phyloP scores from a whole-genome alignment of 148 eudicot species.

The Rhododendron ferrugineum region DNA sequence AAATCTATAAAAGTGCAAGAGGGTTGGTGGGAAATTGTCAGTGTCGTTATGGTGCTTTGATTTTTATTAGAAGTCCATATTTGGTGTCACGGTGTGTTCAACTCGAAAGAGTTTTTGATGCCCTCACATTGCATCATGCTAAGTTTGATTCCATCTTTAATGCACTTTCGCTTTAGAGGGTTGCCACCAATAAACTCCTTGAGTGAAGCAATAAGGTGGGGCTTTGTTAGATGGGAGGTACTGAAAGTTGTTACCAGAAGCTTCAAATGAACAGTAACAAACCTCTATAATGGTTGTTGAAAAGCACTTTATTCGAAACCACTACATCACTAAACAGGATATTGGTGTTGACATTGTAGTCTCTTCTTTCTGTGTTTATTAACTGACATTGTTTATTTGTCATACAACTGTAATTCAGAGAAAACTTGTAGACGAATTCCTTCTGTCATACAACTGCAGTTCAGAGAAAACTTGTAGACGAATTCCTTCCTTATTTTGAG shows the following conservation, averaged over 20 bases:
- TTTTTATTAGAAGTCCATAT: not conserved
- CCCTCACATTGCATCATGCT: not conserved
- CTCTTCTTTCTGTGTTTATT: not conserved
- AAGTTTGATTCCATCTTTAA: not conserved
- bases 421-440: conserved; percentile 25
- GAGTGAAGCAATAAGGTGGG: not conserved
- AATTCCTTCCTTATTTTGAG: conserved; percentile 41
- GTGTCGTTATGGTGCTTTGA: not conserved
- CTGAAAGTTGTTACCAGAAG: not conserved
- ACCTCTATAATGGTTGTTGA: not conserved
- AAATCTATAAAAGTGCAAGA: not conserved
- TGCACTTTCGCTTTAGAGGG: no score
- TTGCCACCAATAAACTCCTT: not conserved
- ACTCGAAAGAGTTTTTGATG: not conserved
- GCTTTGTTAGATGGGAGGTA: not conserved
- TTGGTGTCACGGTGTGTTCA: not conserved
- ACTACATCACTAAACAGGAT: not conserved
- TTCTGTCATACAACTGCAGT: conserved; percentile 28
- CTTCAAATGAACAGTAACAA: not conserved
- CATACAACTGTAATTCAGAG: conserved; percentile 28
- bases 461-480: conserved; percentile 28
- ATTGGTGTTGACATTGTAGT: not conserved
- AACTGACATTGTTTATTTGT: not conserved
- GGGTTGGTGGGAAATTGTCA: not conserved
- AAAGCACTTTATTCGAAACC: not conserved